phyloP scores from a whole-genome alignment of 306 rosid genomes.

The Inga oerstediana region DNA sequence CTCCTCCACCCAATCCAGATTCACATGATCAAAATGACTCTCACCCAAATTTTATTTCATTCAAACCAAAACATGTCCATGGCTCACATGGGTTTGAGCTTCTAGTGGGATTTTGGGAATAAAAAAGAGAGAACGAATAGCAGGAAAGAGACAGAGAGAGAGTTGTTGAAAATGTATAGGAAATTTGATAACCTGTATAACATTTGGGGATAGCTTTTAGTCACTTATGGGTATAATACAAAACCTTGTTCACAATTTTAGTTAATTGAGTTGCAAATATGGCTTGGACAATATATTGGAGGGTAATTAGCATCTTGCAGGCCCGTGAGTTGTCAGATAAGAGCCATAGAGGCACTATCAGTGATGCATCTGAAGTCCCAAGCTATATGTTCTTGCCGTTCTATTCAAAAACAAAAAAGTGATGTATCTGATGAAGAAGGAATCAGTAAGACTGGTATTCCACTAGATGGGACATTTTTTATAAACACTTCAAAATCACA shows the following conservation, averaged over 20 bases:
- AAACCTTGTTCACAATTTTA: neutral
- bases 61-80: constrained; percentile 8
- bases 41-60: constrained; percentile 11
- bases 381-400: too few species aligned
- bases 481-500: neutral
- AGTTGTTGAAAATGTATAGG: neutral
- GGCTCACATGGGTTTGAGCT: constrained; percentile 24
- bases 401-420: too few species aligned
- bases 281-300: neutral
- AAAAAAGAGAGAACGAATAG: neutral
- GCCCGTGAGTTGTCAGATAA: neutral
- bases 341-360: neutral
- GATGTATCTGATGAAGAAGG: neutral
- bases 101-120: constrained; percentile 11
- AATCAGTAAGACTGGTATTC: neutral
- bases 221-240: neutral
- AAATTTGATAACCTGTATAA: neutral
- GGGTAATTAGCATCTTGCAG: neutral
- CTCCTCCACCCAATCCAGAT: constrained; percentile 45
- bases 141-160: neutral
- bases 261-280: neutral
- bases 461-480: neutral
- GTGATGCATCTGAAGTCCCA: neutral
- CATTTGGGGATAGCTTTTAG: neutral
- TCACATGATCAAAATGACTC: constrained; percentile 54